A percentile compares a stretch with the other conserved stretches of the same genome.
These are phyloP conservation scores for Candida ovalis DNA, from an alignment of 805 yeast species.

Conservation along the genomic window DNA sequence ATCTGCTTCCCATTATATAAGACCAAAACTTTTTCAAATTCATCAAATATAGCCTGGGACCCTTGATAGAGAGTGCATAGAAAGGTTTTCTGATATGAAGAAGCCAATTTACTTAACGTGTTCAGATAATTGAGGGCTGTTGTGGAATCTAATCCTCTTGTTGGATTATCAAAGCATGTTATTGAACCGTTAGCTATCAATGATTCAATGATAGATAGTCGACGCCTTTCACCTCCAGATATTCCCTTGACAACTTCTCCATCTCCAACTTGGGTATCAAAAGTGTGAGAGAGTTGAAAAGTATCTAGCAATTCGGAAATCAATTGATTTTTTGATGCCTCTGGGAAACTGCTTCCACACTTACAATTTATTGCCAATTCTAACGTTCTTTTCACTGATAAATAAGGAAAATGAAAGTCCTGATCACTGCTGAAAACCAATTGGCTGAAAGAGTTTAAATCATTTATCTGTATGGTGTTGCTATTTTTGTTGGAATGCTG, in stretches of 20 bases:
- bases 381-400: constrained; percentile 65
- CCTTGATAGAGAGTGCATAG: constrained; percentile 41
- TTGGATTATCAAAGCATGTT: constrained; percentile 77
- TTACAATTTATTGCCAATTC: constrained; percentile 59
- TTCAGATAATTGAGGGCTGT: constrained; percentile 74
- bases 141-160: constrained; percentile 82
- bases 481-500: constrained; percentile 16
- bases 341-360: constrained; percentile 5
- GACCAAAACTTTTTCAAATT: constrained; percentile 60
- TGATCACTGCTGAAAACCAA: constrained; percentile 49
- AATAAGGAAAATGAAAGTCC: constrained; percentile 65
- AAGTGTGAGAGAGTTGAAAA: constrained; percentile 59
- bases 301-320: constrained; percentile 9
- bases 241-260: constrained; percentile 54
- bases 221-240: constrained; percentile 82
- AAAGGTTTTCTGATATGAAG: constrained; percentile 11
- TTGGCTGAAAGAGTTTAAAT: constrained; percentile 24
- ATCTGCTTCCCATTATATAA: constrained; percentile 60
- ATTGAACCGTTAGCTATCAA: constrained; percentile 59
- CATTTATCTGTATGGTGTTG: background rate
- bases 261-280: constrained; percentile 42
- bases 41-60: constrained; percentile 59
- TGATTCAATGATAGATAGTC: constrained; percentile 81
- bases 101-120: constrained; percentile 46
- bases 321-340: background rate